Evolutionary conservation across 768 basidiomycete genomes (phyloP).

Genomic region (Podaxis mareebaensis): DNA sequence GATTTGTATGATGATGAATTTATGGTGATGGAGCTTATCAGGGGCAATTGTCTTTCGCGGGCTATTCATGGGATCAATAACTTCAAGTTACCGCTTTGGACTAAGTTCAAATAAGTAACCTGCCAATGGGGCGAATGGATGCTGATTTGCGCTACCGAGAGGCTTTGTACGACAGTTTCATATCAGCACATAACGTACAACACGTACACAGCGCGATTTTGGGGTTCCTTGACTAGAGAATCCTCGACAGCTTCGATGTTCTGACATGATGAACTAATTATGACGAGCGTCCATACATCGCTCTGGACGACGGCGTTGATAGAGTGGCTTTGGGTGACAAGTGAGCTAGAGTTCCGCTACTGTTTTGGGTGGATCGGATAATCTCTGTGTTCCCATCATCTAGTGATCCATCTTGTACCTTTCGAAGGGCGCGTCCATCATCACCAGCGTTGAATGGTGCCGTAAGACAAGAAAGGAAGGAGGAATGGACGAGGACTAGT

Average conservation of each 20-base stretch:
- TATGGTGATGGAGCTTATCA: neutral
- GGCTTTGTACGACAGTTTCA: neutral
- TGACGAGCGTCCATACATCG: neutral
- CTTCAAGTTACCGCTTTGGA: neutral
- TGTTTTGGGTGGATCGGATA: neutral
- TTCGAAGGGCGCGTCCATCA: neutral
- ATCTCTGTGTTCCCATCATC: constrained; percentile 2
- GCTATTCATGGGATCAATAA: constrained; percentile 1
- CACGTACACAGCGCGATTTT: neutral
- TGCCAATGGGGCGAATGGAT: neutral
- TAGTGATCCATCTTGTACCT: neutral
- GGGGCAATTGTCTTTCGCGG: neutral
- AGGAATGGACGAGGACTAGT: neutral
- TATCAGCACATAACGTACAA: constrained; percentile 6
- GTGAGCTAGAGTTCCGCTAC: neutral
- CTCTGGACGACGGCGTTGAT: constrained; percentile 1
- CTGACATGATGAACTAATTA: neutral
- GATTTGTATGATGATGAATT: neutral
- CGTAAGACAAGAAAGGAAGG: constrained; percentile 11
- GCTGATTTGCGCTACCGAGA: constrained; percentile 7
- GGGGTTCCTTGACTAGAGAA: neutral
- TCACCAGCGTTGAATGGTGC: constrained; percentile 6
- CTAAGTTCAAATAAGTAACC: neutral
- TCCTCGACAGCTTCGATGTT: neutral
- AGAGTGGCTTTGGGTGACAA: neutral